phyloP scores from a whole-genome alignment of 179 eudicot species.

The Beta lomatogona region DNA sequence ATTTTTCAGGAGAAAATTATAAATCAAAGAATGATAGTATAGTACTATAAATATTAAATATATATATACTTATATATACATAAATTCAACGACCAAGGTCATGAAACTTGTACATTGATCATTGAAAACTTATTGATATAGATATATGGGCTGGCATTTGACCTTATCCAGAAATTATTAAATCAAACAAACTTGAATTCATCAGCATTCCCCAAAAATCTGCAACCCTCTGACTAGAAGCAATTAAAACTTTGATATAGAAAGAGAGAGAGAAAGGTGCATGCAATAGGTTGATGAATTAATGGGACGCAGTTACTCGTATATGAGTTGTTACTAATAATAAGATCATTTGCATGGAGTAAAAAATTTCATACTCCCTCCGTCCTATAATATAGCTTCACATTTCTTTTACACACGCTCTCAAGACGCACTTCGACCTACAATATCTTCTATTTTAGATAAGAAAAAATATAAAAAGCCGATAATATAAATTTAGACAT shows the following conservation, averaged over 20 bases:
- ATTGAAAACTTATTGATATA: background rate
- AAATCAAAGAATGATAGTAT: background rate
- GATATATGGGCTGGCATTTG: background rate
- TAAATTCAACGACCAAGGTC: slow-evolving; percentile 6
- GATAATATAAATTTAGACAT: too few species aligned
- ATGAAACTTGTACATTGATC: slow-evolving; percentile 5
- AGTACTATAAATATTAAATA: background rate
- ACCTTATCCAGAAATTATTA: slow-evolving; percentile 12
- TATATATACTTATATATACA: background rate
- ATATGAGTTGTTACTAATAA: background rate
- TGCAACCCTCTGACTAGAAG: background rate
- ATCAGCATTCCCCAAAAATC: slow-evolving; percentile 13
- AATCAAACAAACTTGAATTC: background rate
- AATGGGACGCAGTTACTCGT: slow-evolving; percentile 5
- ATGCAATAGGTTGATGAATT: background rate
- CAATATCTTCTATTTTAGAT: too few species aligned
- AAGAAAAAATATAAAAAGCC: too few species aligned
- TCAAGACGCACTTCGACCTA: too few species aligned
- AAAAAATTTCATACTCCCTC: too few species aligned
- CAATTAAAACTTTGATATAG: background rate
- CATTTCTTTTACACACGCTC: too few species aligned
- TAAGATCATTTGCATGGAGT: background rate
- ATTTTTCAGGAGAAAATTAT: background rate
- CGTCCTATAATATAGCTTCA: too few species aligned
- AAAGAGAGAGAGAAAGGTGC: background rate